These are phyloP conservation scores for Thyridium curvatum DNA, from an alignment of 2,329 filamentous ascomycete species.

Conservation along the genomic window DNA sequence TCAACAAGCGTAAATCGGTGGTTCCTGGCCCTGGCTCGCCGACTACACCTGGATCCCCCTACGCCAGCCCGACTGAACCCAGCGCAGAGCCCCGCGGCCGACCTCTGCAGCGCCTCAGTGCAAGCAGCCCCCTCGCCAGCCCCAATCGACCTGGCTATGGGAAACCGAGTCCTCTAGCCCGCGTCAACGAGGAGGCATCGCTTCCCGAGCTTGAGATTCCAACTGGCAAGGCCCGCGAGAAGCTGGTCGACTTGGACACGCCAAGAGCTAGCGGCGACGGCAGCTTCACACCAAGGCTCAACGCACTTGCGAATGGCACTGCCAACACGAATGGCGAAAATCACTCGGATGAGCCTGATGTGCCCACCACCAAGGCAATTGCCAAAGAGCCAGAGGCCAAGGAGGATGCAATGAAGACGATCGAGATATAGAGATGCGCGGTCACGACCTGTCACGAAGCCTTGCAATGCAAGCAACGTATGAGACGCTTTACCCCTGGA, in stretches of 20 bases:
- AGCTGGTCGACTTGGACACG: conserved; percentile 51
- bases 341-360: background rate
- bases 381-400: conserved; percentile 36
- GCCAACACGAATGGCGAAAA: conserved; percentile 6
- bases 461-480: too few relatives aligned
- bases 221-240: conserved; percentile 34
- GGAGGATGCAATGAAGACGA: conserved; percentile 54
- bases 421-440: conserved; percentile 44
- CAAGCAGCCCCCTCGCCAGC: conserved; percentile 56
- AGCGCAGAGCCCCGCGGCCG: conserved; percentile 60
- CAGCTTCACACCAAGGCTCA: conserved; percentile 14
- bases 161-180: conserved; percentile 66
- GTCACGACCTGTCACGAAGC: conserved; percentile 9
- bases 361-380: conserved; percentile 24
- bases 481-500: too few relatives aligned
- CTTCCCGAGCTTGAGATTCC: conserved; percentile 25
- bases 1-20: conserved; percentile 47
- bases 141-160: conserved; percentile 60
- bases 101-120: conserved; percentile 63
- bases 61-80: conserved; percentile 57
- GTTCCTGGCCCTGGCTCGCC: conserved; percentile 36
- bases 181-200: conserved; percentile 63
- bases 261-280: conserved; percentile 42
- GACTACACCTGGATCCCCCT: conserved; percentile 49
- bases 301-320: conserved; percentile 23